Conservation (phyloP, 306 rosid species). For the Cotoneaster glaucophyllus region DNA sequence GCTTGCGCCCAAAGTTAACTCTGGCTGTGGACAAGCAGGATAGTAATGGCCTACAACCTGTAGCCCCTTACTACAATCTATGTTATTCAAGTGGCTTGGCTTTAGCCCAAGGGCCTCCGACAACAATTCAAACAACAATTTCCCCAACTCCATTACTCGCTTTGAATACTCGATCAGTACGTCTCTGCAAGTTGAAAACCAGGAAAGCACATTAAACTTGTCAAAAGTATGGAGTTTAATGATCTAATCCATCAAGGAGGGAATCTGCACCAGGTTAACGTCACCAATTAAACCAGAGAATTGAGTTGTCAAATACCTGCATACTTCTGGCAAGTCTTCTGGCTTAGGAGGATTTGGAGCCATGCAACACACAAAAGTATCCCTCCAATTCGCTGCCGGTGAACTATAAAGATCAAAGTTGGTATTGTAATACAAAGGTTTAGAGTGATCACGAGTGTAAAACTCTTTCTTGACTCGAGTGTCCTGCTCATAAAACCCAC, state of each 20-base stretch:
- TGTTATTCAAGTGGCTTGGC: constrained; percentile 1
- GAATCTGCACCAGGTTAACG: too few species aligned
- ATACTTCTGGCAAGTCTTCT: constrained; percentile 14
- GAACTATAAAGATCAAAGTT: constrained; percentile 24
- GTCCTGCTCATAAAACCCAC: constrained; percentile 35
- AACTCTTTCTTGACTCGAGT: constrained; percentile 19
- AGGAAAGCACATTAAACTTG: not conserved
- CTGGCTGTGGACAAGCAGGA: constrained; percentile 23
- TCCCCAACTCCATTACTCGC: constrained; percentile 29
- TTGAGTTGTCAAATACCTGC: not conserved
- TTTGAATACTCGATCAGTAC: too few species aligned
- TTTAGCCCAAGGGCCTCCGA: constrained; percentile 12
- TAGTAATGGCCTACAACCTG: constrained; percentile 12
- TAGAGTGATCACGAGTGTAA: constrained; percentile 16
- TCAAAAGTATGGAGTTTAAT: not conserved
- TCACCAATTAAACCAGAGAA: not conserved
- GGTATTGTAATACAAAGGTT: constrained; percentile 12
- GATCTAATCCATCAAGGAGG: too few species aligned
- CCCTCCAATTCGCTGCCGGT: constrained; percentile 12
- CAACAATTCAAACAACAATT: constrained; percentile 8
- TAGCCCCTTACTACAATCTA: constrained; percentile 12
- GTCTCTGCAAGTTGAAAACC: not conserved
- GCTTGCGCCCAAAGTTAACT: constrained; percentile 7
- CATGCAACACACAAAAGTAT: constrained; percentile 4
- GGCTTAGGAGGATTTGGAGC: not conserved